Percentiles rank a stretch among this genome's conserved stretches.
These are phyloP conservation scores for Sordariomycetes sp. DNA, from an alignment of 2,329 filamentous ascomycete genomes.

Conservation along the genomic window DNA sequence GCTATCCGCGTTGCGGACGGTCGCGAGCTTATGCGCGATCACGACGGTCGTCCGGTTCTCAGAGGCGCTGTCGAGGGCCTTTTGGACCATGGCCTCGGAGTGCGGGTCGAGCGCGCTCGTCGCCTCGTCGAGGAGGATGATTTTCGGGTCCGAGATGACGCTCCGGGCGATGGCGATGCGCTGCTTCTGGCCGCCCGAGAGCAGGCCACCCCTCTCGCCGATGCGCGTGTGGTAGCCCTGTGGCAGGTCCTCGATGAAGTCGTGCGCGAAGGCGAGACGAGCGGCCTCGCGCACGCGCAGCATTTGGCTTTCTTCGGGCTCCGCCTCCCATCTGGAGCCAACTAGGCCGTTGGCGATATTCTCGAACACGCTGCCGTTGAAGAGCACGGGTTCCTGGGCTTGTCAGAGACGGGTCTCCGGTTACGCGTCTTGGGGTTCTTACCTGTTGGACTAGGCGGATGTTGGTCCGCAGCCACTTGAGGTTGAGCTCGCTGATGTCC, in stretches of 20 bases:
- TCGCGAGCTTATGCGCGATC: slow-evolving; percentile 53
- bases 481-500: slow-evolving; percentile 29
- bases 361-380: slow-evolving; percentile 38
- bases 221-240: slow-evolving; percentile 50
- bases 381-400: slow-evolving; percentile 38
- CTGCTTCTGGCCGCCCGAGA: slow-evolving; percentile 59
- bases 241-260: slow-evolving; percentile 39
- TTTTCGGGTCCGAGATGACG: slow-evolving; percentile 51
- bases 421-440: neutral
- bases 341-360: slow-evolving; percentile 39
- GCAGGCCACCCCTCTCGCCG: slow-evolving; percentile 52
- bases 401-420: neutral
- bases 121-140: slow-evolving; percentile 59
- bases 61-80: slow-evolving; percentile 41
- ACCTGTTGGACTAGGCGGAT: slow-evolving; percentile 40
- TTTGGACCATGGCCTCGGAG: slow-evolving; percentile 40
- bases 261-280: slow-evolving; percentile 37
- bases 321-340: slow-evolving; percentile 21
- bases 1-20: slow-evolving; percentile 50
- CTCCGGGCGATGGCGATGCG: slow-evolving; percentile 56
- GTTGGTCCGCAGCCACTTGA: slow-evolving; percentile 41
- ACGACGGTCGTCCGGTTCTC: slow-evolving; percentile 52
- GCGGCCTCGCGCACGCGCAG: slow-evolving; percentile 35
- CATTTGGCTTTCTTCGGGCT: slow-evolving; percentile 29
- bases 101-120: slow-evolving; percentile 45